Base-by-base conservation (phyloP, 225 moss, liverwort and hornwort genomes). In the Antitrichia curtipendula region DNA sequence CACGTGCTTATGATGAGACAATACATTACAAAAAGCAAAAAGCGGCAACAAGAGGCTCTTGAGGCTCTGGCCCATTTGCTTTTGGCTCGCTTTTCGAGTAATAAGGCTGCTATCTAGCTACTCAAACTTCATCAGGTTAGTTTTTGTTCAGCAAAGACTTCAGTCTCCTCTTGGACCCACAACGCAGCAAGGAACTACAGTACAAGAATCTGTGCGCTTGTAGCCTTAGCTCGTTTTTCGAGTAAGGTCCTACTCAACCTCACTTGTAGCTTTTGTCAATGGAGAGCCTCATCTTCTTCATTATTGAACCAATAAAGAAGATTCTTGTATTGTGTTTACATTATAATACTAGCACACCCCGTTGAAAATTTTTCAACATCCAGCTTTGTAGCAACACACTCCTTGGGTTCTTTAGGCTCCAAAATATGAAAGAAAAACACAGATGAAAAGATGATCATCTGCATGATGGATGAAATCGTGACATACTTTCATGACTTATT, bases 381-480 rank as follows among this genome's bases (percentile, higher is more conserved):
- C 15, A 36, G 6, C 9, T 23, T 13, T 53, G 2, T 13, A 14
- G 21, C 14, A 34, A 6, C 15, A 75, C 36, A 1, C 6, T 75
- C 12, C 4, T 50, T n/a, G n/a, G n/a, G n/a, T n/a, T 22, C 28
- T 43, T 13, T 34, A 13, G 5, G 13, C 13, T 36, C 3, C 3
- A 13, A 34, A 52, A 6, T 1, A 75, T 23, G 23, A 14, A 22
- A 8, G 6, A 22, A 52, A 75, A 34, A 8, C 1, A 52, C 10
- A 13, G 13, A 49, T 49, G 49, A 49, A 49, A 49, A 20, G 3
- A 3, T 75, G 53, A 75, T 3, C 9, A 14, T 23, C 1, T 13
- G 0, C 0, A 0, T 75, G 52, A 14, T 0, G 3, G 0, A 53
- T 18, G 23, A 36, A 23, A 23, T 32, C 0, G 0, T 45, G 28